These are phyloP conservation scores for Taiozyma sp. DNA, from an alignment of 1,139 yeast genomes.

Conservation along the genomic window DNA sequence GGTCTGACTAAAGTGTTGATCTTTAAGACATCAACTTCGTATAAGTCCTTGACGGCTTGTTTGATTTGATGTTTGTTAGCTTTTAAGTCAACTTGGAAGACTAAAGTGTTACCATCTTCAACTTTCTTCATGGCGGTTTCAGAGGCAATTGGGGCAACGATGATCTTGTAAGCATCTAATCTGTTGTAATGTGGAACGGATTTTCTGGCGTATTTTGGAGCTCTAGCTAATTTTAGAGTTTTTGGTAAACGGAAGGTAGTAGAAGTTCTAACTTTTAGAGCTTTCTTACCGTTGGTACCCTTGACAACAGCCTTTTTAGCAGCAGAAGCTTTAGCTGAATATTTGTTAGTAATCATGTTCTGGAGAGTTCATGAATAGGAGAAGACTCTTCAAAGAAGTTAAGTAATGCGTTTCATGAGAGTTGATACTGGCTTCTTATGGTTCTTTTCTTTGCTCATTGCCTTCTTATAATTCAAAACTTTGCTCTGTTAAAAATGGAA, in stretches of 20 bases:
- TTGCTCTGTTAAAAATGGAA: no score
- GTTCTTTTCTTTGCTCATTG: not conserved
- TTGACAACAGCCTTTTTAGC: slow-evolving; percentile 99
- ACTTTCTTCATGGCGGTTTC: slow-evolving; percentile 99
- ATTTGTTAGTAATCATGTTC: slow-evolving; percentile 17
- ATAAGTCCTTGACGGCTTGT: slow-evolving; percentile 96
- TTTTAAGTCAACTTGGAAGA: slow-evolving; percentile 95
- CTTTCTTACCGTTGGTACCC: slow-evolving; percentile 93
- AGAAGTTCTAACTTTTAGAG: slow-evolving; percentile 88
- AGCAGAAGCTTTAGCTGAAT: slow-evolving; percentile 76
- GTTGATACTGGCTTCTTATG: no score
- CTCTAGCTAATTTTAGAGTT: slow-evolving; percentile 90
- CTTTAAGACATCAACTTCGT: slow-evolving; percentile 90
- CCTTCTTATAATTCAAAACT: no score
- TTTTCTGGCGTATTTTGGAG: slow-evolving; percentile 94
- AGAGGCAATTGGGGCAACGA: slow-evolving; percentile 93
- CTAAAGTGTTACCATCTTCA: slow-evolving; percentile 99
- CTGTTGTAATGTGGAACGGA: slow-evolving; percentile 97
- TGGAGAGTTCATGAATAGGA: not conserved
- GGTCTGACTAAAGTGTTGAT: slow-evolving; percentile 98
- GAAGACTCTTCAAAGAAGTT: not conserved
- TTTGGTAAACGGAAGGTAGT: slow-evolving; percentile 97
- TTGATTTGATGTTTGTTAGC: slow-evolving; percentile 98
- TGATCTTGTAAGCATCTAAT: slow-evolving; percentile 93
- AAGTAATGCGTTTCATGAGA: not conserved